Evolutionary conservation across 441 rosid species (phyloP).

Genomic region (Capsella rubella): DNA sequence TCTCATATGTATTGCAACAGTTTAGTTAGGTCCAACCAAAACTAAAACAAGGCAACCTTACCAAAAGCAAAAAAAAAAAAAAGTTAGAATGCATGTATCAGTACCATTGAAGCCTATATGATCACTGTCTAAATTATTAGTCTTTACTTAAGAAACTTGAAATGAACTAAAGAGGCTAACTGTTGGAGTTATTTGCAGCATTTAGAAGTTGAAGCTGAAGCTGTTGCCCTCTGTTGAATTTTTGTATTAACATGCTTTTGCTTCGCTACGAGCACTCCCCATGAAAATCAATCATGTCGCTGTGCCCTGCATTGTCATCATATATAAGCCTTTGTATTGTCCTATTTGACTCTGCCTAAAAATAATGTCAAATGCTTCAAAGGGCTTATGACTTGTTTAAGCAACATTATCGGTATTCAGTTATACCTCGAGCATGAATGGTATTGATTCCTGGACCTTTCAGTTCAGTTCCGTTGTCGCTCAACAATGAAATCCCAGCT

Average conservation of each 20-base stretch:
- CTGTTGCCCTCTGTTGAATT: neutral
- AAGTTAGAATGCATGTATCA: neutral
- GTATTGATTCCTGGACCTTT: constrained; percentile 68
- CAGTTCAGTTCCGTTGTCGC: constrained; percentile 66
- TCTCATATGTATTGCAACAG: neutral
- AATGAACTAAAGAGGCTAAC: neutral
- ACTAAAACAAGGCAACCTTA: neutral
- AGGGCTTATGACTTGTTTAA: constrained; percentile 16
- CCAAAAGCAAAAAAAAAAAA: neutral
- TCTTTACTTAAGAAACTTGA: neutral
- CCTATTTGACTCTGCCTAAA: neutral
- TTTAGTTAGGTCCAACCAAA: neutral
- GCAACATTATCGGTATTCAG: neutral
- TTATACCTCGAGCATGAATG: constrained; percentile 55
- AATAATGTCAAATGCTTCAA: constrained; percentile 4
- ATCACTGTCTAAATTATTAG: neutral
- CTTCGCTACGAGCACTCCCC: constrained; percentile 35
- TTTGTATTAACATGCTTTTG: constrained; percentile 3
- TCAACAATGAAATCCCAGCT: constrained; percentile 70
- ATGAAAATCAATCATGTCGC: constrained; percentile 51
- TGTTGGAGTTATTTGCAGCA: neutral
- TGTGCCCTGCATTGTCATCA: constrained; percentile 57
- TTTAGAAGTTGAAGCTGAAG: neutral
- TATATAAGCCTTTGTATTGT: neutral
- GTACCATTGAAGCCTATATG: neutral